phyloP scores from a whole-genome alignment of 176 grass and related monocot species.

The Juncus inflexus region DNA sequence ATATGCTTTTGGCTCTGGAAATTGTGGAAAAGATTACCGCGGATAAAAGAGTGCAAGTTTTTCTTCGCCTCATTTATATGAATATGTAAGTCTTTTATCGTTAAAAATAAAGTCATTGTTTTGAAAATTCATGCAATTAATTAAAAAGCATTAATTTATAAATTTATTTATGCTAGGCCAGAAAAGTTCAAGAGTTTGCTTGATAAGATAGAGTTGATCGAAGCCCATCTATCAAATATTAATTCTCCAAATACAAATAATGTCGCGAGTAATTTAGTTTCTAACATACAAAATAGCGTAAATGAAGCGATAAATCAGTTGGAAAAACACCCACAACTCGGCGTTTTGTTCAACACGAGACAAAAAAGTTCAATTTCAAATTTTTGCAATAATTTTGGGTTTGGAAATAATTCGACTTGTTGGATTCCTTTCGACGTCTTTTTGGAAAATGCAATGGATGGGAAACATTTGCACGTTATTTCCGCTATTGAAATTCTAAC shows the following conservation, averaged over 20 bases:
- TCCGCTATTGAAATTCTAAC: conserved; percentile 69
- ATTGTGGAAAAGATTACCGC: conserved; percentile 64
- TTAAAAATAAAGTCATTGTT: conserved; percentile 17
- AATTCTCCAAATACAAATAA: conserved; percentile 23
- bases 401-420: conserved; percentile 47
- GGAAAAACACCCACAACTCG: conserved; percentile 49
- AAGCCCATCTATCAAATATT: conserved; percentile 45
- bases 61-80: conserved; percentile 62
- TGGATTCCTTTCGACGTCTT: conserved; percentile 85
- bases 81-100: conserved; percentile 54
- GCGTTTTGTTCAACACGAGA: conserved; percentile 41
- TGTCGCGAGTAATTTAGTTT: conserved; percentile 42
- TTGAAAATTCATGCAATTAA: background rate
- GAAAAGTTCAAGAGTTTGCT: conserved; percentile 71
- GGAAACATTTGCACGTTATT: conserved; percentile 53
- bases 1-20: conserved; percentile 54
- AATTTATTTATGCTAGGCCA: conserved; percentile 40
- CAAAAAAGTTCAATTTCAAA: conserved; percentile 43
- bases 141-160: background rate
- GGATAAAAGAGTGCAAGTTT: conserved; percentile 56
- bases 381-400: conserved; percentile 36
- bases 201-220: conserved; percentile 55
- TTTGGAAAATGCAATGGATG: conserved; percentile 84
- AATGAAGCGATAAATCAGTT: conserved; percentile 32
- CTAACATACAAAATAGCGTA: conserved; percentile 50